Base-by-base conservation (phyloP, 1,284 basidiomycete species). In the Leucoagaricus sp. region DNA sequence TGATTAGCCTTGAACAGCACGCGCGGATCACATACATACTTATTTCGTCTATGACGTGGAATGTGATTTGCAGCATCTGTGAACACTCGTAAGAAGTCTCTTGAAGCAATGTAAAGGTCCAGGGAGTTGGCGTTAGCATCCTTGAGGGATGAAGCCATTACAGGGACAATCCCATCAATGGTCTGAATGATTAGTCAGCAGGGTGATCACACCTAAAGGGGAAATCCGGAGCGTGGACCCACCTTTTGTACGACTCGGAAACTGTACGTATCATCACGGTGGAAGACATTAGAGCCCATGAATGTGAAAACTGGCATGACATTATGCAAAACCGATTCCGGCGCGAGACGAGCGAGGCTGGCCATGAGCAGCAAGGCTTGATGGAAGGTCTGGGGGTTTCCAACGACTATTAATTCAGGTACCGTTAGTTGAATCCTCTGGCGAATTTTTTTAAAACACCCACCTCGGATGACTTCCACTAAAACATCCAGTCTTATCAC, bases 301-400 rank as follows among this genome's bases (percentile, higher is more conserved):
- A 98, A 99, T 0, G 96, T 98, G 76, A 99, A 98, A 57, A 99
- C 90, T 5, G 97, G 96, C 94, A 99, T 98, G 59, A 98, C 84
- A 65, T 97, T 95, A 69, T 94, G 94, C 28, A 98, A 79, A 13
- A 97, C 93, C 7, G 93, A 89, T 58, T 96, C 94, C 0, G 96
- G 95, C 0, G 90, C 87, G 44, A 98, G 77, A 29, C 86, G 83
- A 1, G 94, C 92, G 50, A 99, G 75, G 60, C 82, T 89, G 2
- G 94, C 88, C 70, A 98, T 89, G 26, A 98, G 80, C n/a, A 98
- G 78, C 2, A 99, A 77, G 0, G 95, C 94, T 68, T 96, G 92
- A 64, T 98, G 89, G 74, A 96, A 96, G 0, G 93, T 96, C 68
- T 98, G 94, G 1, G 96, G 95, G 68, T 97, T 98, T 55, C 86